A percentile compares a stretch with the other conserved stretches of the same genome.
Evolutionary conservation across 257 asterid species (phyloP).

Genomic region (Nicotiana noctiflora): DNA sequence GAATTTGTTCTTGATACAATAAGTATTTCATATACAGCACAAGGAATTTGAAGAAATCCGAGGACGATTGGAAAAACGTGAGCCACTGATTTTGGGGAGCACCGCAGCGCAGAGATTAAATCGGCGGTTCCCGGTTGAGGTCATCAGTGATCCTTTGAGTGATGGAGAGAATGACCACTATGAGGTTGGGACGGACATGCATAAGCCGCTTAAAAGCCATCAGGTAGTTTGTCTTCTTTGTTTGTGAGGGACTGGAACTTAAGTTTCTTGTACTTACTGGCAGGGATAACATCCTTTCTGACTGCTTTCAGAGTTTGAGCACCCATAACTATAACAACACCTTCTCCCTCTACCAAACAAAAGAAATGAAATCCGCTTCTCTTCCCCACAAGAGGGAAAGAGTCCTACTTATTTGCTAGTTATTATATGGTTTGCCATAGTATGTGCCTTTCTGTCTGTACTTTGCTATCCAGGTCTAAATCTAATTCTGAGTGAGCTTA

Average conservation of each 20-base stretch:
- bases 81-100: slow-evolving; percentile 63
- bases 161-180: slow-evolving; percentile 58
- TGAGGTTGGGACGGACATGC: slow-evolving; percentile 56
- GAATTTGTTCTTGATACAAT: background rate
- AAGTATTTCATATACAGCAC: slow-evolving; percentile 49
- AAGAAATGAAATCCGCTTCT: background rate
- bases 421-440: background rate
- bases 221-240: slow-evolving; percentile 40
- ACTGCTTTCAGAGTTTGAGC: background rate
- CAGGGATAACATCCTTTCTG: background rate
- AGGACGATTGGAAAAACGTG: slow-evolving; percentile 63
- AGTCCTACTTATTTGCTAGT: background rate
- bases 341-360: background rate
- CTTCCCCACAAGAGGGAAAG: background rate
- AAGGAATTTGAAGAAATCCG: slow-evolving; percentile 90
- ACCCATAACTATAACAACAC: background rate
- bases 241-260: background rate
- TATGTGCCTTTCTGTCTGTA: too few species aligned
- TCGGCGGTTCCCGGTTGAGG: slow-evolving; percentile 69
- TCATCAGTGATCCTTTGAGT: slow-evolving; percentile 91
- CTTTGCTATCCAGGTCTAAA: too few species aligned
- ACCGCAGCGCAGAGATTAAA: slow-evolving; percentile 56
- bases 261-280: background rate
- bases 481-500: too few species aligned
- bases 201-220: slow-evolving; percentile 53